Evolutionary conservation across 495 filamentous ascomycete genomes (phyloP), one percentile per base, ranked within the genome.

Genomic region (Tirmania nivea): DNA sequence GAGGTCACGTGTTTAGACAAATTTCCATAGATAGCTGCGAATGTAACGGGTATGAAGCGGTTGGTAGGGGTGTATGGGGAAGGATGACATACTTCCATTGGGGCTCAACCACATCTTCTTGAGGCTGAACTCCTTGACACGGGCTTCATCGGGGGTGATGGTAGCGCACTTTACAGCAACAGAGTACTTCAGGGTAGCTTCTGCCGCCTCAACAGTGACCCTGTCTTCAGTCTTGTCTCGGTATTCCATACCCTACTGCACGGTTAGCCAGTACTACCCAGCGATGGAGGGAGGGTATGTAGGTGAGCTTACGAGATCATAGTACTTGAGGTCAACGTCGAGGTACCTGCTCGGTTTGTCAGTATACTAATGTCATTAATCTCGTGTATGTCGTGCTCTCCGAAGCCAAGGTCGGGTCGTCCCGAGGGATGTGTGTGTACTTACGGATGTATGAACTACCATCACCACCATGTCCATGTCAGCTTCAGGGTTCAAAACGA

Each of bases 101-200:
- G 90, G 90, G 54, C 84, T 92, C 52, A 95, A 76, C 90, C 90
- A 97, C 90, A 96, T 84, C 84, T 95, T 78, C 84, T 96, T 97
- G 59, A 97, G 75, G 62, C 92, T 83, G 70, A 97, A 97, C 70
- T 97, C 90, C 75, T 95, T 76, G 17, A 97, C 87, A 67, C 90
- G 79, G 53, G 78, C 83, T 73, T 97, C 88, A 69, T 97, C 90
- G 19, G 90, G 90, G 54, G 90, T 97, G 71, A 97, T 97, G 65
- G 90, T 97, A 54, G 90, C 90, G 69, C 90, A 97, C 76, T 97
- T 97, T 69, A 97, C 86, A 69, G 90, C 90, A 52, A 97, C 90
- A 51, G 80, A 83, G 75, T 96, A 94, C 75, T 94, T 92, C 76
- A 94, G 86, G 71, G 95, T 95, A 31, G 90, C 90, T 71, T 94